Evolutionary conservation across 257 asterid genomes (phyloP).

Genomic region (Solanum verrucosum): DNA sequence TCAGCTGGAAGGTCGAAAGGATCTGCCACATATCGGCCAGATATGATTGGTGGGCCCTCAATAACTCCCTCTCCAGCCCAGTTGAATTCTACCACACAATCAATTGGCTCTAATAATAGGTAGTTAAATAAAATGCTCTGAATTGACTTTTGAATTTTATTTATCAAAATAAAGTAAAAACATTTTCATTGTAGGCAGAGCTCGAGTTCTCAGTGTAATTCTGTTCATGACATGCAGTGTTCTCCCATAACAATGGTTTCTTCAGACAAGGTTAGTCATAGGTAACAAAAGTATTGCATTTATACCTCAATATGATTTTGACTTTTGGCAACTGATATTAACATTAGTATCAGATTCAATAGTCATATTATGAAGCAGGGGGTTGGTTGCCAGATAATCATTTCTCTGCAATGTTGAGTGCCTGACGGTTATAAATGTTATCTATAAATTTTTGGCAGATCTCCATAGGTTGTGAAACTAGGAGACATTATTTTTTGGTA

Average conservation of each 20-base stretch:
- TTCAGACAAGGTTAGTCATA: slow-evolving; percentile 41
- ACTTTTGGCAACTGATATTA: background rate
- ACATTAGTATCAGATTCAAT: background rate
- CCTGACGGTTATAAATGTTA: background rate
- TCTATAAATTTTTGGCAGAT: background rate
- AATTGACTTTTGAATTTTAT: background rate
- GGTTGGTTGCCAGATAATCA: background rate
- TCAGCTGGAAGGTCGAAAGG: slow-evolving; percentile 53
- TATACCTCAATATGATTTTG: background rate
- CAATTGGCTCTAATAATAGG: slow-evolving; percentile 28
- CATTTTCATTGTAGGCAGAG: slow-evolving; percentile 13
- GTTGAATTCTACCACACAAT: slow-evolving; percentile 4
- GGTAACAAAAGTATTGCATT: background rate
- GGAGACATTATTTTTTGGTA: background rate
- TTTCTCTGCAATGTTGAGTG: background rate
- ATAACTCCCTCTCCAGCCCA: slow-evolving; percentile 12
- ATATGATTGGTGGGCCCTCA: slow-evolving; percentile 3
- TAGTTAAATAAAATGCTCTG: background rate
- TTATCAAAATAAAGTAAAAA: background rate
- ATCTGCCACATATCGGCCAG: slow-evolving; percentile 10
- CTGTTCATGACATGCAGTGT: slow-evolving; percentile 7
- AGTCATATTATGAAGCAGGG: background rate
- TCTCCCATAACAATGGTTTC: slow-evolving; percentile 27
- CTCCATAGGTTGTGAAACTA: background rate
- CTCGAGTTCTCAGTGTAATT: slow-evolving; percentile 6